Base-by-base conservation (phyloP, 306 rosid genomes). In the Gynostemma pentaphyllum region DNA sequence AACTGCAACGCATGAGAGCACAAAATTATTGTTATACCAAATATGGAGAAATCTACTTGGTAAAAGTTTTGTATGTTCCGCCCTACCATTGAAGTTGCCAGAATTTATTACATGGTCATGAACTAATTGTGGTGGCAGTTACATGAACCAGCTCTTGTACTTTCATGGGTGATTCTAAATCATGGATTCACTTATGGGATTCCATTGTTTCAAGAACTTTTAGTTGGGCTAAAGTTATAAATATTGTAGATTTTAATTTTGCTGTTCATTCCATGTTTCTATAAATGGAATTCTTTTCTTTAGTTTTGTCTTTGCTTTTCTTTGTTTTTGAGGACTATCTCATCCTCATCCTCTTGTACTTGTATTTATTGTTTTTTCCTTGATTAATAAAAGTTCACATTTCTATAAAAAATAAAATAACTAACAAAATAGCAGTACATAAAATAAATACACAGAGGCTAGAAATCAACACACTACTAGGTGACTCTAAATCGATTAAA, bases 1-100 rank as follows among this genome's bases (percentile, higher is more conserved):
- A 81, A 83, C 99, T 94, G 80, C 70, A 75, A 71, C 22, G 61
- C 27, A 62, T 2, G 55, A 70, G 62, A 68, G 68, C 29, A 41
- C 45, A 72, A 68, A 30, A 48, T 53, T 65, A 59, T 52, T 22
- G 67, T 45, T 48, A 27, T 44, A 57, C 10, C 23, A 36, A 13
- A 21, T 6, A 29, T 37, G 41, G 7, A 21, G 51, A 59, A 65
- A 64, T 29, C 28, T 19, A 2, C 49, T 40, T 0, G 24, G 52
- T 10, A 7, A 40, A 61, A 26, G 15, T 40, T 22, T 23, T 12
- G 2, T 22, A 61, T 40, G 22, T 14, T 5, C 50, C 14, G 37
- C 49, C 50, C 15, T 14, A 5, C 50, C 50, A 40, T 7, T 7
- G 39, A 59, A 19, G 65, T 59, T 3, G 21, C 29, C 14, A 19